These are phyloP conservation scores for Dovyalis caffra DNA, from an alignment of 345 rosid species.

Conservation along the genomic window DNA sequence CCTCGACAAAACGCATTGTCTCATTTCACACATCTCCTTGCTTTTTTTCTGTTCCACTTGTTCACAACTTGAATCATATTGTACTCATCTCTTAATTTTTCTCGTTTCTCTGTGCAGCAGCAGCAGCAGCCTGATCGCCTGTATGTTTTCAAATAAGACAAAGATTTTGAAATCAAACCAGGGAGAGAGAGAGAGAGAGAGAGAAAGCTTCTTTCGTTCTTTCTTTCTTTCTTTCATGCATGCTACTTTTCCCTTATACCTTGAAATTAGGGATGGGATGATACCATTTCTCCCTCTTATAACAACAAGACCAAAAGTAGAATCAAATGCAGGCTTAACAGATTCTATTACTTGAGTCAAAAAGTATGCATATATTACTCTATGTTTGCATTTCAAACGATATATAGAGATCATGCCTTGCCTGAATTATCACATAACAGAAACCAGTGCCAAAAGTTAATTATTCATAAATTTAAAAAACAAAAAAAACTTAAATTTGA, in stretches of 20 bases:
- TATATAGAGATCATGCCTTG: not conserved
- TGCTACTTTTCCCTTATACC: conserved; percentile 16
- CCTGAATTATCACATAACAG: too few species aligned
- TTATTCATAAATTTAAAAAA: too few species aligned
- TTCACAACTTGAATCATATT: not conserved
- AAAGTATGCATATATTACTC: not conserved
- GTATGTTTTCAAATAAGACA: not conserved
- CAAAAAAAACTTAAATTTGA: too few species aligned
- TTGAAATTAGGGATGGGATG: conserved; percentile 19
- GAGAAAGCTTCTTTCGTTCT: not conserved
- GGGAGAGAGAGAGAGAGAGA: not conserved
- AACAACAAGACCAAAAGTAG: conserved; percentile 1
- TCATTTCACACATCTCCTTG: not conserved
- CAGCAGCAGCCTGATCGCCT: not conserved
- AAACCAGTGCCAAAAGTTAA: too few species aligned
- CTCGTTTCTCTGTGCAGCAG: not conserved
- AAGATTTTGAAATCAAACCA: conserved; percentile 6
- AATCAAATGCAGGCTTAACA: conserved; percentile 21
- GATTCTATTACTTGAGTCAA: conserved; percentile 10
- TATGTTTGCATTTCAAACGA: not conserved
- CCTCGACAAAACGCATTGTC: conserved; percentile 28
- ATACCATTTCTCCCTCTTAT: not conserved
- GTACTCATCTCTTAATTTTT: not conserved
- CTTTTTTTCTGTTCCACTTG: not conserved
- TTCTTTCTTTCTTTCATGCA: conserved; percentile 21